Conservation (phyloP, 2,329 filamentous ascomycete genomes). For the Xenoacremonium recifei region DNA sequence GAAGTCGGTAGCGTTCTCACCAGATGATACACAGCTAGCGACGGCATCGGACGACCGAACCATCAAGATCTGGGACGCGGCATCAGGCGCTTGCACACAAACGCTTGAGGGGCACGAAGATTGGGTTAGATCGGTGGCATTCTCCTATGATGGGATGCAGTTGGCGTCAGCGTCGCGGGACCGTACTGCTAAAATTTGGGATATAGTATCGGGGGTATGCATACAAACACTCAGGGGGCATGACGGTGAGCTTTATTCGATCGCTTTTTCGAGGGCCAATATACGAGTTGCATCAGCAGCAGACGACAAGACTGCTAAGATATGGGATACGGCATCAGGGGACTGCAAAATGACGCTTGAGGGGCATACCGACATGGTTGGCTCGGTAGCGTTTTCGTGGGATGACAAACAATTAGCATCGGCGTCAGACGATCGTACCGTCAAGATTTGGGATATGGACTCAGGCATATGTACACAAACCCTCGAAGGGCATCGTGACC, state of each 20-base stretch:
- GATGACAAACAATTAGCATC: not conserved
- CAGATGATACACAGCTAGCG: no score
- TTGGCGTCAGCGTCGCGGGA: not conserved
- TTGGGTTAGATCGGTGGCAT: not conserved
- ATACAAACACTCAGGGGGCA: not conserved
- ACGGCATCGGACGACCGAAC: not conserved
- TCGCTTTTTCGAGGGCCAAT: constrained; percentile 1
- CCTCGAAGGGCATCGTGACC: no score
- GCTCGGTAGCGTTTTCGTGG: not conserved
- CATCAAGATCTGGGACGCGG: constrained; percentile 5
- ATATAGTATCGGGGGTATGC: not conserved
- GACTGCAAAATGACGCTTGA: not conserved
- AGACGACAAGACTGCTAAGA: not conserved
- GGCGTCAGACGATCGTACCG: not conserved
- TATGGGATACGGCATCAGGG: constrained; percentile 4
- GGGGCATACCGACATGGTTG: not conserved
- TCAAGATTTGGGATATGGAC: not conserved
- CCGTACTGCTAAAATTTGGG: not conserved
- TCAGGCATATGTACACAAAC: not conserved
- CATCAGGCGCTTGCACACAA: not conserved
- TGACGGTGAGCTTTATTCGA: not conserved
- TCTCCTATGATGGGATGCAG: constrained; percentile 1
- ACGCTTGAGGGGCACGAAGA: not conserved
- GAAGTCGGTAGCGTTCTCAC: no score
- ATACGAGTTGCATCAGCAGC: constrained; percentile 3